Evolutionary conservation across 768 basidiomycete species (phyloP).

Genomic region (Galerina marginata): DNA sequence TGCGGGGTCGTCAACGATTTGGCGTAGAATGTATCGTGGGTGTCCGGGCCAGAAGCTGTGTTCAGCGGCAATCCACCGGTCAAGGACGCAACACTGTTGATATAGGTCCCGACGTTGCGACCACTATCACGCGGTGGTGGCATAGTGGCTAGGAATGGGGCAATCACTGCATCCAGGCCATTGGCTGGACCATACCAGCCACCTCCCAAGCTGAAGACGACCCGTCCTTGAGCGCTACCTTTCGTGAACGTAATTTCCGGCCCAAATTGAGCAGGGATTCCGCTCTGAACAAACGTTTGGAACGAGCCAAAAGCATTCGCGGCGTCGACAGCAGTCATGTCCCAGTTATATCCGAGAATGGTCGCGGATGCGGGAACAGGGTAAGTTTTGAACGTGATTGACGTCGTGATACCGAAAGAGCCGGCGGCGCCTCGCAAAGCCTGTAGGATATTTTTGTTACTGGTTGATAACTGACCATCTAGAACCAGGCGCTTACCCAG

Average conservation of each 20-base stretch:
- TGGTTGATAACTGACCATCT: not conserved
- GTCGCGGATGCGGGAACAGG: conserved; percentile 37
- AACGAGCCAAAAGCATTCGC: conserved; percentile 37
- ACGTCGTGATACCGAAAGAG: conserved; percentile 45
- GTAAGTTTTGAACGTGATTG: conserved; percentile 38
- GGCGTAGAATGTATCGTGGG: conserved; percentile 47
- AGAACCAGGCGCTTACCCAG: conserved; percentile 22
- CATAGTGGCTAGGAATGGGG: conserved; percentile 34
- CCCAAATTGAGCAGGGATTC: conserved; percentile 38
- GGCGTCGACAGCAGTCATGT: conserved; percentile 32
- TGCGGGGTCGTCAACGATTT: conserved; percentile 45
- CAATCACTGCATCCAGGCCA: conserved; percentile 26
- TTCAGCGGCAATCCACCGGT: conserved; percentile 27
- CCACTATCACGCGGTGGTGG: conserved; percentile 24
- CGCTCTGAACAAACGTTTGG: conserved; percentile 36
- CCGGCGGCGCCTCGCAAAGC: conserved; percentile 42
- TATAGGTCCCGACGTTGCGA: conserved; percentile 29
- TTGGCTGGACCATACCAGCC: conserved; percentile 33
- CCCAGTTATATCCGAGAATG: conserved; percentile 42
- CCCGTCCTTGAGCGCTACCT: conserved; percentile 29
- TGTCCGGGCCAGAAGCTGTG: conserved; percentile 27
- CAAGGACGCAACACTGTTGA: conserved; percentile 33
- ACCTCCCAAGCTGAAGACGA: conserved; percentile 35
- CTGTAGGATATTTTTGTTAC: conserved; percentile 22
- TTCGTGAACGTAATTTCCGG: conserved; percentile 33